Percentiles rank a stretch among this genome's conserved stretches.
phyloP scores from a whole-genome alignment of 2,329 filamentous ascomycete genomes.

The Xylaria sp. region DNA sequence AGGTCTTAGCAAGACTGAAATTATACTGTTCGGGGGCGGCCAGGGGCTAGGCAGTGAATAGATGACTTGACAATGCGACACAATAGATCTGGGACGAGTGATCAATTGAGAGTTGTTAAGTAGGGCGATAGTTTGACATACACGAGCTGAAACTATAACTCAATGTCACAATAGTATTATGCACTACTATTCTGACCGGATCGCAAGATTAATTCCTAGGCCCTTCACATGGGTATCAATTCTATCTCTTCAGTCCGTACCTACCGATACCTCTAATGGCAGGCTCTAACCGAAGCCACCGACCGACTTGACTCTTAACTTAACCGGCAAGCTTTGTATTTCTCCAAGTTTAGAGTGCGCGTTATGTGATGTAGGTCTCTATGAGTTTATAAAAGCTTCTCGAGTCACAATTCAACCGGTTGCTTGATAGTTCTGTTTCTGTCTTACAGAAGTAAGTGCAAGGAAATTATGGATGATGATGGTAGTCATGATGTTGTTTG shows the following conservation, averaged over 20 bases:
- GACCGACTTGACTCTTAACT: neutral
- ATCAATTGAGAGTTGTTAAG: too few species aligned
- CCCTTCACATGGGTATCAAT: neutral
- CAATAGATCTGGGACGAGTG: too few species aligned
- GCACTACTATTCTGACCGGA: too few species aligned
- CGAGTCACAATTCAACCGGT: neutral
- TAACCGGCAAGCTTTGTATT: neutral
- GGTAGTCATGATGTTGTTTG: slow-evolving; percentile 32
- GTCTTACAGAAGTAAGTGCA: slow-evolving; percentile 4
- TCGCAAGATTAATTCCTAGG: neutral
- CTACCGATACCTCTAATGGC: neutral
- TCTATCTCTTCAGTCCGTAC: neutral
- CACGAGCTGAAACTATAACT: too few species aligned
- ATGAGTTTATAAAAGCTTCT: neutral
- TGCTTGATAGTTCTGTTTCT: neutral
- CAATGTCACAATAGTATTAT: too few species aligned
- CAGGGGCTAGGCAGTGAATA: too few species aligned
- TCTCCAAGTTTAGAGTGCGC: neutral
- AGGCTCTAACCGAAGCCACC: too few species aligned
- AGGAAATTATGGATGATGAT: too few species aligned
- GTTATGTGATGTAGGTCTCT: neutral
- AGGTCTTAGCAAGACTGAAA: too few species aligned
- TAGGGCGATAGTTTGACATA: too few species aligned
- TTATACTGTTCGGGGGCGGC: too few species aligned
- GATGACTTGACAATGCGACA: too few species aligned